Base-by-base conservation (phyloP, 129 eudicot genomes). In the Oenanthe sinensis region DNA sequence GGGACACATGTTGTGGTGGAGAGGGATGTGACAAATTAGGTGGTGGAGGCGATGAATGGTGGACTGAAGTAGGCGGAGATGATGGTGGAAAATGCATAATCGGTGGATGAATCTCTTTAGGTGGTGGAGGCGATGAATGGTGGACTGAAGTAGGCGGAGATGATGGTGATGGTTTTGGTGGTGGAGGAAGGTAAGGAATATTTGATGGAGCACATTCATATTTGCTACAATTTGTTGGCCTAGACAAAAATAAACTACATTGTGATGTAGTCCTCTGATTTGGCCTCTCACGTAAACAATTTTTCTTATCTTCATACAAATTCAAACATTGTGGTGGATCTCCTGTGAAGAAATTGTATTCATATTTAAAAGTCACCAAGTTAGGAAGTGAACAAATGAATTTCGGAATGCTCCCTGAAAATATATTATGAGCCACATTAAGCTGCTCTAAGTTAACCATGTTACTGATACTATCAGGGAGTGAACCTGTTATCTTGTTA, bases 321-420 rank as follows among this genome's bases (percentile, higher is more conserved):
- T 75, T 76, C 84, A 79, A 75, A 43, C 85, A 85, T 6, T 24
- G 67, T 6, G 74, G 36, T 0, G 77, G 67, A 43, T 82, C 81
- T 45, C 86, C 85, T 79, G 78, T 82, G 68, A 92, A 88, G 75
- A 55, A 92, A 80, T 92, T 92, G 71, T 77, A 83, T 22, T 84
- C 85, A 19, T 84, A 85, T 1, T 81, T 62, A 19, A 92, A 78
- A 33, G 46, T 84, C 82, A 50, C 78, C 85, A 92, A 40, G 1
- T 81, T 65, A 5, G 96, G 91, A 72, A 92, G 86, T 40, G 43
- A 50, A 79, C 97, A 92, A 75, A 90, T 55, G 37, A 62, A 19
- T 11, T 81, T 81, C 2, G 88, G 85, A 36, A 92, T 83, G 7
- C 63, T 74, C 22, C 93, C 92, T 2, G 88, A 83, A 6, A 92